These are phyloP conservation scores for Colletotrichum coccodes DNA, from an alignment of 2,329 filamentous ascomycete species.

Conservation along the genomic window DNA sequence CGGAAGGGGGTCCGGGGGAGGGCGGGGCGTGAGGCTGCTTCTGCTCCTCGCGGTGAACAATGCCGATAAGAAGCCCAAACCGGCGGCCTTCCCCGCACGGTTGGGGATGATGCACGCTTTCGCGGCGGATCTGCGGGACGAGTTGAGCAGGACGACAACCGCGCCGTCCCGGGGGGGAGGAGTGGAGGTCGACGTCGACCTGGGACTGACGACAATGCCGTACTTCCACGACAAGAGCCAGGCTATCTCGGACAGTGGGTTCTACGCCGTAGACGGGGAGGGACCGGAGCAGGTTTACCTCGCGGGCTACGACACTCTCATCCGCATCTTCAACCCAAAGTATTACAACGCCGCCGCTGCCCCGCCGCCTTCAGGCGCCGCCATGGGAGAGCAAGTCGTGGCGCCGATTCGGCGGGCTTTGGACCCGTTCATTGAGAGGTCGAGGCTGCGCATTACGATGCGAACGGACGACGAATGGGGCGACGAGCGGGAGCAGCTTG, in stretches of 20 bases:
- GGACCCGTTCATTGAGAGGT: conserved; percentile 69
- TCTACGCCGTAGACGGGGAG: conserved; percentile 46
- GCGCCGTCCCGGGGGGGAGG: background rate
- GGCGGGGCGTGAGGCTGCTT: conserved; percentile 54
- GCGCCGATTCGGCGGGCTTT: conserved; percentile 64
- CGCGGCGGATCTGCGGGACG: conserved; percentile 61
- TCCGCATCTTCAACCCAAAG: conserved; percentile 76
- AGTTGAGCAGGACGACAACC: conserved; percentile 18
- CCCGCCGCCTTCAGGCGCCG: background rate
- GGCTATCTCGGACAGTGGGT: conserved; percentile 60
- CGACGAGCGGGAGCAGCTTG: conserved; percentile 60
- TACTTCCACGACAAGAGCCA: conserved; percentile 79
- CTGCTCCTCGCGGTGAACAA: conserved; percentile 72
- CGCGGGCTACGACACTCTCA: conserved; percentile 80
- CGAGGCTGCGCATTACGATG: conserved; percentile 72
- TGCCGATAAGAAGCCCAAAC: conserved; percentile 73
- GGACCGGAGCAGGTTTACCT: conserved; percentile 71
- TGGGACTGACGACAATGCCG: conserved; percentile 76
- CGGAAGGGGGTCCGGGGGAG: background rate
- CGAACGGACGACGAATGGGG: conserved; percentile 72
- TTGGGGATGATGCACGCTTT: conserved; percentile 79
- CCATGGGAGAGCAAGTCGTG: conserved; percentile 7
- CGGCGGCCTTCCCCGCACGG: conserved; percentile 74
- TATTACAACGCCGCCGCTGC: conserved; percentile 63
- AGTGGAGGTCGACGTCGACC: conserved; percentile 60